A percentile compares a stretch with the other conserved stretches of the same genome.
Conservation (phyloP, 306 rosid genomes). For the Myrica gale region DNA sequence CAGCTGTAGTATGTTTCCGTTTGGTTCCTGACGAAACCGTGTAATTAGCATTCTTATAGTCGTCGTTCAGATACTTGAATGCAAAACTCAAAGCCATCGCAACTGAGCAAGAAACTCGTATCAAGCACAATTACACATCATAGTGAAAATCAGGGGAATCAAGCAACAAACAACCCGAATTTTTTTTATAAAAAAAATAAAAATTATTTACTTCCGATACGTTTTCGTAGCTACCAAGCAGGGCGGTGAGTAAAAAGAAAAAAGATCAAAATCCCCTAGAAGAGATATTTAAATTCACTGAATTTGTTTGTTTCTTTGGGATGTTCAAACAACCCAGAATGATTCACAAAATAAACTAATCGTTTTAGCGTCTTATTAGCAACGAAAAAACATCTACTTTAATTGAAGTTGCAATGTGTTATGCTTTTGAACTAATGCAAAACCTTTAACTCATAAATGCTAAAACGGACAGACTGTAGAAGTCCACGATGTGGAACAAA, state of each 20-base stretch:
- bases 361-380: slow-evolving; percentile 13
- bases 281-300: neutral
- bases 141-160: neutral
- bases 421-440: slow-evolving; percentile 21
- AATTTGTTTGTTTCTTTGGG: neutral
- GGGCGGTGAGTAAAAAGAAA: neutral
- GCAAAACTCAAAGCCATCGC: neutral
- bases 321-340: neutral
- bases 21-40: neutral
- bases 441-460: slow-evolving; percentile 12
- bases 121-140: neutral
- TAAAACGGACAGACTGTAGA: neutral
- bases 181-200: neutral
- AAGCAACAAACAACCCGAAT: neutral
- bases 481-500: slow-evolving; percentile 3
- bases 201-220: neutral
- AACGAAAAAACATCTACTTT: slow-evolving; percentile 15
- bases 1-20: neutral
- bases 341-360: neutral
- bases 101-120: neutral
- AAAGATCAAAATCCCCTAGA: neutral
- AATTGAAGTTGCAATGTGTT: slow-evolving; percentile 25
- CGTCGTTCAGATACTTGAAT: neutral
- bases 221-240: slow-evolving; percentile 4
- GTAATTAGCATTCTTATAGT: neutral